These are phyloP conservation scores for Alternaria panax DNA, from an alignment of 2,329 filamentous ascomycete genomes.

Conservation along the genomic window DNA sequence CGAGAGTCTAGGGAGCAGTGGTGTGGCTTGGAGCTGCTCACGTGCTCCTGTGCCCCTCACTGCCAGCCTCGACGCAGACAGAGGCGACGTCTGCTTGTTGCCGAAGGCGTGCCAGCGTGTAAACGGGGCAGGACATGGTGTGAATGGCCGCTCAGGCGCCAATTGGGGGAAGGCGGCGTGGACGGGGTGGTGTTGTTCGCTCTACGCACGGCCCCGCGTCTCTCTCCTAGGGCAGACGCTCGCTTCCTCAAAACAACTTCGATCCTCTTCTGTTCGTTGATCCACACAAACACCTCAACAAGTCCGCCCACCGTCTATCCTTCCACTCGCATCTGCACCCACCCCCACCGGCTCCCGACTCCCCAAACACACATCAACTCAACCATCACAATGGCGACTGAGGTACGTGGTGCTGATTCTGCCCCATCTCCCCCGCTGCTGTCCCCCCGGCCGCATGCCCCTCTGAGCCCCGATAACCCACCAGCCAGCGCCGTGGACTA, in stretches of 20 bases:
- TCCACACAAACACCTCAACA: slow-evolving; percentile 35
- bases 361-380: slow-evolving; percentile 24
- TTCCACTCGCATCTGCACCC: slow-evolving; percentile 34
- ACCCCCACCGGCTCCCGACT: slow-evolving; percentile 23
- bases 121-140: slow-evolving; percentile 24
- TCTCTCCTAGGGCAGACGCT: slow-evolving; percentile 32
- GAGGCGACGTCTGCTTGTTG: background rate
- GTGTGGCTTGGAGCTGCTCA: slow-evolving; percentile 21
- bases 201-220: slow-evolving; percentile 19
- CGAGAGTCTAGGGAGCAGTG: background rate
- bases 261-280: slow-evolving; percentile 31
- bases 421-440: slow-evolving; percentile 46
- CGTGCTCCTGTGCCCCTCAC: slow-evolving; percentile 25
- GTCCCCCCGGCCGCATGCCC: slow-evolving; percentile 46
- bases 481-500: slow-evolving; percentile 44
- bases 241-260: slow-evolving; percentile 42
- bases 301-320: slow-evolving; percentile 32
- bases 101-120: slow-evolving; percentile 9
- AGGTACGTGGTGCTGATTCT: slow-evolving; percentile 61
- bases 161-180: slow-evolving; percentile 33
- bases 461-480: slow-evolving; percentile 50
- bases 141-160: slow-evolving; percentile 23
- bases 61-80: slow-evolving; percentile 4
- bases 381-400: slow-evolving; percentile 64
- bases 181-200: slow-evolving; percentile 32